Evolutionary conservation across 2,329 filamentous ascomycete species (phyloP), one percentile per base, ranked within the genome.

Genomic region (Fusarium buharicum): DNA sequence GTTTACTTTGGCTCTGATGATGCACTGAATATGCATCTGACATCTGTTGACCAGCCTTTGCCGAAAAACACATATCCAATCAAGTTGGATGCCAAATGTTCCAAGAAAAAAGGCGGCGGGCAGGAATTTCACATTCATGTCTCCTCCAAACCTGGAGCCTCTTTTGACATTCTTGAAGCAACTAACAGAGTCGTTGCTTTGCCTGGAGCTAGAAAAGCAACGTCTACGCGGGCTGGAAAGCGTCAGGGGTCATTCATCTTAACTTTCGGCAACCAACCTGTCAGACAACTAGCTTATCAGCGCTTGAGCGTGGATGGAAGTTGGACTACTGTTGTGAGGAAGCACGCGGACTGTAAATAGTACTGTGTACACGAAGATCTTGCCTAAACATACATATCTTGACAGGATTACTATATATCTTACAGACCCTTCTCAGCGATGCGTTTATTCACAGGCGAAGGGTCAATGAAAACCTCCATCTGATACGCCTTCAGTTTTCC

Each of bases 21-120:
- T 56, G 73, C 69, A 9, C 58, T 76, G 11, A 67, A 43, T 41
- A 75, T 73, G 70, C 51, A 69, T 8, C 43, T 76, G 9, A 75
- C 73, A 8, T 31, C 73, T 13, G 37, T 67, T 2, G 72, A 76
- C n/a, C 74, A 76, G 31, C 63, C 67, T 13, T 41, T 76, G 5
- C 74, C 74, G 2, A 53, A 54, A 38, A 53, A 70, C 24, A 73
- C 73, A 5, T 74, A 73, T 31, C 74, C 74, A 1, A 53, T 76
- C 14, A 43, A 52, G 4, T 18, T 76, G 12, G 34, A 70, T 1
- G 63, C 44, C 0, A 37, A 31, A 2, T 70, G 71, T 12, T 49
- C 31, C 2, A 39, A 11, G 12, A 43, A 11, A 6, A 43, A 28
- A 1, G 50, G 56, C 5, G 22, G n/a, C 1, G n/a, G 12, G 0